A percentile compares a stretch with the other conserved stretches of the same genome.
Conservation (phyloP, 306 rosid species). For the Gynostemma pentaphyllum region DNA sequence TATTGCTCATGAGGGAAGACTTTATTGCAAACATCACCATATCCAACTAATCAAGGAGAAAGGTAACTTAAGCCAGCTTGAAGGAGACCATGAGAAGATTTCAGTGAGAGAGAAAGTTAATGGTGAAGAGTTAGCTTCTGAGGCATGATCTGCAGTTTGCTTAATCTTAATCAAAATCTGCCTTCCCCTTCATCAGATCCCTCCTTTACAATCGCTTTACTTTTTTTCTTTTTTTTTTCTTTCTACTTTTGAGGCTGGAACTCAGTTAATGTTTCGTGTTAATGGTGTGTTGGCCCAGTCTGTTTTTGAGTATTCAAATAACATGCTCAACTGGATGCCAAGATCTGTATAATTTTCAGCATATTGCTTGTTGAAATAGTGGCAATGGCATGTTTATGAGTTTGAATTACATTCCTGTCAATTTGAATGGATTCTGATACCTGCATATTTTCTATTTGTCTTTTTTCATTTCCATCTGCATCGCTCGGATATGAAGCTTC, state of each 20-base stretch:
- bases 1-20: constrained; percentile 92
- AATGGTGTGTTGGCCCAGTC: constrained; percentile 10
- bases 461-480: too few species aligned
- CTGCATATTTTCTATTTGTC: neutral
- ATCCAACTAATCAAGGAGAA: constrained; percentile 87
- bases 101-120: constrained; percentile 19
- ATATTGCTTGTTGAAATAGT: neutral
- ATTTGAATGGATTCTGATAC: neutral
- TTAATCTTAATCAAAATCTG: neutral
- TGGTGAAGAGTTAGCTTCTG: constrained; percentile 42
- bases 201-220: neutral
- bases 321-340: constrained; percentile 27
- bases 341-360: constrained; percentile 20
- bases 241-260: neutral
- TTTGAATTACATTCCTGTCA: neutral
- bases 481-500: too few species aligned
- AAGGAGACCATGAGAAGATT: constrained; percentile 57
- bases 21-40: constrained; percentile 96
- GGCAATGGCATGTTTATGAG: constrained; percentile 7
- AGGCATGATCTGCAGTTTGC: constrained; percentile 23
- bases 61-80: constrained; percentile 96
- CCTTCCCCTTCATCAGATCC: neutral
- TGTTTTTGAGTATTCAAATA: constrained; percentile 12
- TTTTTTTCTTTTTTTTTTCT: neutral
- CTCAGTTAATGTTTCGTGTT: constrained; percentile 7